phyloP scores from a whole-genome alignment of 1,284 basidiomycete species.

The Trichosporon sp. region DNA sequence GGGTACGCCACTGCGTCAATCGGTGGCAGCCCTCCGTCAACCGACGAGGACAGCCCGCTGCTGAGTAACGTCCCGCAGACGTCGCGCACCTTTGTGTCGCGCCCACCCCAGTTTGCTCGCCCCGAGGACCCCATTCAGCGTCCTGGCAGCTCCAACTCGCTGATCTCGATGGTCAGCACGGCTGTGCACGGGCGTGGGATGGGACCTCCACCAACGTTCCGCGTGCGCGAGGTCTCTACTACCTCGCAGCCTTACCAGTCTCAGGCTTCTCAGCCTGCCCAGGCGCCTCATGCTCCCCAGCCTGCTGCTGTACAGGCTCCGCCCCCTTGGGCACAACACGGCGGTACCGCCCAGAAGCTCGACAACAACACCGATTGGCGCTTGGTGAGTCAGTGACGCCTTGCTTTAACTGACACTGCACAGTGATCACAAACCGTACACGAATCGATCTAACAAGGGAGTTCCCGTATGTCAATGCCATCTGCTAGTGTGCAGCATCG shows the following conservation, averaged over 20 bases:
- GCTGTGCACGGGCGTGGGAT: neutral
- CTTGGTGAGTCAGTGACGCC: neutral
- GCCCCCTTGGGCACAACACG: neutral
- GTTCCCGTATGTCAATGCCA: neutral
- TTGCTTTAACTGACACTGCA: neutral
- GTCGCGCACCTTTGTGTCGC: slow-evolving; percentile 9
- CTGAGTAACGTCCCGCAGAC: slow-evolving; percentile 11
- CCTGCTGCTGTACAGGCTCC: neutral
- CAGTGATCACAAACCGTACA: neutral
- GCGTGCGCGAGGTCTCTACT: neutral
- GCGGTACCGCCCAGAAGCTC: neutral
- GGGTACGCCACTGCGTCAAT: slow-evolving; percentile 14
- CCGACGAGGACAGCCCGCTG: slow-evolving; percentile 33
- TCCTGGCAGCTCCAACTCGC: slow-evolving; percentile 3
- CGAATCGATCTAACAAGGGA: neutral
- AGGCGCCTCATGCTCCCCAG: neutral
- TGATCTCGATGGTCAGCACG: slow-evolving; percentile 3
- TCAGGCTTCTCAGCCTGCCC: neutral
- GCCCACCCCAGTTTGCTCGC: slow-evolving; percentile 11
- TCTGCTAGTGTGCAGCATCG: neutral
- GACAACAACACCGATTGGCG: slow-evolving; percentile 1
- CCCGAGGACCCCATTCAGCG: neutral
- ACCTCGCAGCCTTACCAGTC: neutral
- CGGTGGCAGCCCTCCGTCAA: slow-evolving; percentile 31
- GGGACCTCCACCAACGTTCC: neutral